A percentile compares a stretch with the other conserved stretches of the same genome.
Evolutionary conservation across 2,329 filamentous ascomycete species (phyloP).

Genomic region (Ophiocordyceps polyrhachis-furcata): DNA sequence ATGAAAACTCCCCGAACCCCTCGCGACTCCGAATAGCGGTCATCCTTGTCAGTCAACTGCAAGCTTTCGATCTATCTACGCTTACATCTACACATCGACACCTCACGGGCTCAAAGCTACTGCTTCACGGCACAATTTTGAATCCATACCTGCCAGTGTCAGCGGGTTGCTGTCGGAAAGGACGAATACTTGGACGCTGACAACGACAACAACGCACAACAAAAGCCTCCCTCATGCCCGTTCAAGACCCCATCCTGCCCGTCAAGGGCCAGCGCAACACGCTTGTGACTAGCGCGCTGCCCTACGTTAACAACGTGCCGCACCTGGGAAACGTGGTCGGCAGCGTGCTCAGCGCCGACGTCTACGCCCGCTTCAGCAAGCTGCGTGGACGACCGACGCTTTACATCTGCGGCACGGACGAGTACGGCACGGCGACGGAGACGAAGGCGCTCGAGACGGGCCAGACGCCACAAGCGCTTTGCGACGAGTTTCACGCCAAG

Average conservation of each 20-base stretch:
- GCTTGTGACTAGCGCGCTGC: slow-evolving; percentile 78
- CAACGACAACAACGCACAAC: background rate
- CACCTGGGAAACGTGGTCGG: slow-evolving; percentile 83
- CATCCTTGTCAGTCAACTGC: too few species aligned
- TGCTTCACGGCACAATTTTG: too few species aligned
- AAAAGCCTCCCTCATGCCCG: slow-evolving; percentile 2
- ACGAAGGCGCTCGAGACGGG: slow-evolving; percentile 86
- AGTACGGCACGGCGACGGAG: slow-evolving; percentile 92
- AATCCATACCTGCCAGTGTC: too few species aligned
- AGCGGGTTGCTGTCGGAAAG: too few species aligned
- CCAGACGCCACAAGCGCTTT: slow-evolving; percentile 64
- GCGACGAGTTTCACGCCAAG: slow-evolving; percentile 79
- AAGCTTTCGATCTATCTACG: too few species aligned
- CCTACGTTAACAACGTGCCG: slow-evolving; percentile 58
- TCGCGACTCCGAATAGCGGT: too few species aligned
- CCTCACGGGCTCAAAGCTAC: too few species aligned
- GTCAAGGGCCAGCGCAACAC: slow-evolving; percentile 65
- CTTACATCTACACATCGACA: too few species aligned
- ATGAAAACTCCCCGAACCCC: background rate
- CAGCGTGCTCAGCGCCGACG: slow-evolving; percentile 74
- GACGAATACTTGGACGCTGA: too few species aligned
- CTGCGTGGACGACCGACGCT: slow-evolving; percentile 63
- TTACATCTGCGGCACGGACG: slow-evolving; percentile 67
- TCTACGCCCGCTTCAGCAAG: slow-evolving; percentile 67
- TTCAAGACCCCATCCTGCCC: slow-evolving; percentile 33